Percentiles rank a stretch among this genome's conserved stretches.
phyloP scores from a whole-genome alignment of 768 basidiomycete genomes.

The Phaffia australis region DNA sequence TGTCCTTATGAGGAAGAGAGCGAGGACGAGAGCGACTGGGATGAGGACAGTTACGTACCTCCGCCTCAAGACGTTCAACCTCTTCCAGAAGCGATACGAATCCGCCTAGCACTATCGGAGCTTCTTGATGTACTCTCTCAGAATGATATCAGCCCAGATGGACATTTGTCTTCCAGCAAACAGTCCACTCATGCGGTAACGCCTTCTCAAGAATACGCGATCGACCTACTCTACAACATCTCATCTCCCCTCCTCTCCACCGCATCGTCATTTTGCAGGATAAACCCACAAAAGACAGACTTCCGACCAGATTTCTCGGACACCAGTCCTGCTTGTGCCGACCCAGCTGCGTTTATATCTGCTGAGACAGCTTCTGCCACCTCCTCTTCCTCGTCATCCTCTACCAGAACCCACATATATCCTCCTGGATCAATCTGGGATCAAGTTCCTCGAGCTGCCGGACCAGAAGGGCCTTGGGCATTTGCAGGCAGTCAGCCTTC shows the following conservation, averaged over 20 bases:
- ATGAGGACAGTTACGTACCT: no score
- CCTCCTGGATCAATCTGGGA: constrained; percentile 9
- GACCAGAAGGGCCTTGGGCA: not conserved
- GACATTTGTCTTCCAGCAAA: not conserved
- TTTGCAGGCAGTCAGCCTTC: constrained; percentile 3
- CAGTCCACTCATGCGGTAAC: constrained; percentile 3
- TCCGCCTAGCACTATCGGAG: constrained; percentile 5
- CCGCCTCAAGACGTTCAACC: not conserved
- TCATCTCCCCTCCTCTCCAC: constrained; percentile 6
- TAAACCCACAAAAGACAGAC: not conserved
- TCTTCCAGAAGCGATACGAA: not conserved
- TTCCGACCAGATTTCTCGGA: not conserved
- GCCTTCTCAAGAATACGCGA: not conserved
- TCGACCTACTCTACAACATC: not conserved
- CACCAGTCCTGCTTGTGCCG: not conserved
- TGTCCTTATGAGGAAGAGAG: not conserved
- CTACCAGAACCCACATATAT: not conserved
- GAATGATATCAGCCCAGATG: not conserved
- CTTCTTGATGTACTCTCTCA: constrained; percentile 11
- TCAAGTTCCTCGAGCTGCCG: constrained; percentile 16
- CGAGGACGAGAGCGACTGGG: not conserved
- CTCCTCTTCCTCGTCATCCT: constrained; percentile 1
- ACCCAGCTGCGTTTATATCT: not conserved
- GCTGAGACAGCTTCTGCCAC: not conserved
- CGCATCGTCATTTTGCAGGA: not conserved